These are phyloP conservation scores for Hymenoscyphus occultus DNA, from an alignment of 2,329 filamentous ascomycete species.

Conservation along the genomic window DNA sequence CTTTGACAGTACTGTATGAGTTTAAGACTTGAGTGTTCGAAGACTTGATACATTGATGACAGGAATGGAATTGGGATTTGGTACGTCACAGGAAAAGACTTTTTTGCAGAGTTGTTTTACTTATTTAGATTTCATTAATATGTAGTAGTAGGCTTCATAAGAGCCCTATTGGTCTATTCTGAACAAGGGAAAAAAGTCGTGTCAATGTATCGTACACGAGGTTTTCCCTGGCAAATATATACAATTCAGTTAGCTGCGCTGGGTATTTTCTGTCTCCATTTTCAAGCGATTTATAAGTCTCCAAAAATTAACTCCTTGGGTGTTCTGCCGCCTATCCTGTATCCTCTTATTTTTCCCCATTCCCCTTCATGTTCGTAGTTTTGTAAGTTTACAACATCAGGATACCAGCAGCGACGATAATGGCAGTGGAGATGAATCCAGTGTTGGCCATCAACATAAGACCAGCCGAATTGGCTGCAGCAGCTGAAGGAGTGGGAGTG, in stretches of 20 bases:
- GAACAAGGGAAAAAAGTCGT: background rate
- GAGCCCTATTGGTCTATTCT: background rate
- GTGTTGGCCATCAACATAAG: conserved; percentile 19
- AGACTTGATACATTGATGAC: too few species aligned
- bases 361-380: background rate
- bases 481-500: conserved; percentile 14
- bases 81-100: background rate
- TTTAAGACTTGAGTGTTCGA: too few species aligned
- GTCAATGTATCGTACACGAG: background rate
- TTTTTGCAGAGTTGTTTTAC: background rate
- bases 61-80: too few species aligned
- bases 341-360: background rate
- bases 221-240: conserved; percentile 5
- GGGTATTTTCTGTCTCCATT: conserved; percentile 2
- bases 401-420: conserved; percentile 23
- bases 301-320: background rate
- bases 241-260: background rate
- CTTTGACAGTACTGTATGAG: too few species aligned
- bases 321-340: background rate
- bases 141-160: background rate
- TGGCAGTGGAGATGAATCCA: conserved; percentile 21
- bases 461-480: conserved; percentile 17
- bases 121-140: background rate
- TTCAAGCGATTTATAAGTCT: background rate
- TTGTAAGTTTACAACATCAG: conserved; percentile 22